Evolutionary conservation across 2,329 filamentous ascomycete species (phyloP).

Genomic region (Fusarium sp.): DNA sequence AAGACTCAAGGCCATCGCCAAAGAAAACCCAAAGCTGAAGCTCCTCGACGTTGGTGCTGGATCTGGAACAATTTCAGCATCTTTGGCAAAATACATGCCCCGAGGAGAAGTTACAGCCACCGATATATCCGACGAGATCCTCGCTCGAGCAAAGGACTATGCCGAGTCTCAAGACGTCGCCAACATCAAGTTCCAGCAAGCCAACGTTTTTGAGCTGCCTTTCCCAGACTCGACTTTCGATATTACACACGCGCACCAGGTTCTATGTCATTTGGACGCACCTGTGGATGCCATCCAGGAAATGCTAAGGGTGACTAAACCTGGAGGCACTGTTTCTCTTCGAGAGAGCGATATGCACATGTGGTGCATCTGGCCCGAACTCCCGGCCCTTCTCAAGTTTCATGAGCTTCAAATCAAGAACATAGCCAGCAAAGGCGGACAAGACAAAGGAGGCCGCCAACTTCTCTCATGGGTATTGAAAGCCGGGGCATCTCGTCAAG

Average conservation of each 20-base stretch:
- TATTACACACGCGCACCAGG: slow-evolving; percentile 60
- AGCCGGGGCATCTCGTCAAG: slow-evolving; percentile 43
- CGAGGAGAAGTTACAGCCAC: slow-evolving; percentile 56
- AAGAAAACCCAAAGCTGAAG: slow-evolving; percentile 51
- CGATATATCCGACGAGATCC: slow-evolving; percentile 52
- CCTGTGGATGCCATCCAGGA: slow-evolving; percentile 56
- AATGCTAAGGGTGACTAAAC: slow-evolving; percentile 60
- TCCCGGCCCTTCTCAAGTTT: slow-evolving; percentile 45
- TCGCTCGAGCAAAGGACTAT: slow-evolving; percentile 46
- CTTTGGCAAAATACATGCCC: slow-evolving; percentile 58
- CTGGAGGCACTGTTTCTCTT: slow-evolving; percentile 60
- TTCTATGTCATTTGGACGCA: slow-evolving; percentile 59
- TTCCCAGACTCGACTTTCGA: slow-evolving; percentile 60
- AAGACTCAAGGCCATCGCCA: slow-evolving; percentile 50
- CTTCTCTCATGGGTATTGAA: slow-evolving; percentile 50
- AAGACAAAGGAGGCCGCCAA: slow-evolving; percentile 47
- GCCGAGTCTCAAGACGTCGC: slow-evolving; percentile 42
- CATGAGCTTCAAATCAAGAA: slow-evolving; percentile 41
- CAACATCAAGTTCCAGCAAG: slow-evolving; percentile 50
- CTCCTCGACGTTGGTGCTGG: slow-evolving; percentile 66
- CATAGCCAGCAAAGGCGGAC: slow-evolving; percentile 46
- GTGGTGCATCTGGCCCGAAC: slow-evolving; percentile 51
- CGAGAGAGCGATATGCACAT: slow-evolving; percentile 52
- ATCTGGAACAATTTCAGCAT: slow-evolving; percentile 64
- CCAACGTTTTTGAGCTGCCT: slow-evolving; percentile 53